Percentiles rank a stretch among this genome's conserved stretches.
Evolutionary conservation across 1,284 basidiomycete genomes (phyloP).

Genomic region (Tilletia walkeri): DNA sequence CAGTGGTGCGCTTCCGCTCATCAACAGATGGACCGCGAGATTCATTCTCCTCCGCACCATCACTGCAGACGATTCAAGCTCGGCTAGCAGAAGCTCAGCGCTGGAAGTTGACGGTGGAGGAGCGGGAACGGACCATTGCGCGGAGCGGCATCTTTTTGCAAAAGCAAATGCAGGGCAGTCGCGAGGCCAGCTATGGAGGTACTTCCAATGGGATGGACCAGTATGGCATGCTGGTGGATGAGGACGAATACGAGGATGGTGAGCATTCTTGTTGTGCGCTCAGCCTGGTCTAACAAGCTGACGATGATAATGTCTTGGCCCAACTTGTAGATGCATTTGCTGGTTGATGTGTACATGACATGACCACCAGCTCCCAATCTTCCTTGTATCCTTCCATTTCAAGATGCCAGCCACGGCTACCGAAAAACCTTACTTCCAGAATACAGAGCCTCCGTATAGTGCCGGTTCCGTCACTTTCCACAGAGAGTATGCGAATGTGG

Average conservation of each 20-base stretch:
- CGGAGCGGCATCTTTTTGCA: neutral
- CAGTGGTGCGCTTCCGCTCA: neutral
- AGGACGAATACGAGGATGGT: constrained; percentile 7
- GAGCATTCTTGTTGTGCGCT: neutral
- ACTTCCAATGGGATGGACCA: neutral
- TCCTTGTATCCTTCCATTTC: neutral
- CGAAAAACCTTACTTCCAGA: constrained; percentile 26
- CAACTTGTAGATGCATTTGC: neutral
- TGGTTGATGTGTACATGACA: neutral
- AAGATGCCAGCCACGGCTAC: neutral
- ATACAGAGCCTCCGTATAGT: constrained; percentile 30
- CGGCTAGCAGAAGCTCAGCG: neutral
- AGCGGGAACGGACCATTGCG: constrained; percentile 2
- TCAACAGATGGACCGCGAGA: neutral
- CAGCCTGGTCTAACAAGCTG: too few species aligned
- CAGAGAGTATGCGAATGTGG: constrained; percentile 57
- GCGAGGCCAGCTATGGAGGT: neutral
- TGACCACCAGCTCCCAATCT: too few species aligned
- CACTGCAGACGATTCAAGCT: neutral
- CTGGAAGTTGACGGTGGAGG: neutral
- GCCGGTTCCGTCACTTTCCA: constrained; percentile 26
- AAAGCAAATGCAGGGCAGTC: constrained; percentile 2
- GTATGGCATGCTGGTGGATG: constrained; percentile 10
- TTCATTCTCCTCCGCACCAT: neutral
- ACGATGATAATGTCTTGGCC: too few species aligned